A percentile compares a stretch with the other conserved stretches of the same genome.
phyloP scores from a whole-genome alignment of 2,329 filamentous ascomycete genomes.

The Calycina herbarum region DNA sequence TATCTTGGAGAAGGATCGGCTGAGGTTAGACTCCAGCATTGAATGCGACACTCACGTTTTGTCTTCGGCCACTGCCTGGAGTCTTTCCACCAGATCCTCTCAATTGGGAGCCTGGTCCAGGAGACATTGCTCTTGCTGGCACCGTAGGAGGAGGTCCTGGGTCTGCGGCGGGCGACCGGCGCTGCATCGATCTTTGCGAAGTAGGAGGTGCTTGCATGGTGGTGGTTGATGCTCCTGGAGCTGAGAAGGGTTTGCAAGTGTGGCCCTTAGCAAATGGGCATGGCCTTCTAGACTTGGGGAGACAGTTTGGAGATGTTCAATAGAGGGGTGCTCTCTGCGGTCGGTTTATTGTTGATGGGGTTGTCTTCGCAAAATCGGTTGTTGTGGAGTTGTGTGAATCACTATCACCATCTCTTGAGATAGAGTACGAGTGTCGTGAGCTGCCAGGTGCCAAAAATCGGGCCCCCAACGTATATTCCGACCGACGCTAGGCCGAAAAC shows the following conservation, averaged over 20 bases:
- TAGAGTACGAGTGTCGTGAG: not conserved
- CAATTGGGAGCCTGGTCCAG: constrained; percentile 52
- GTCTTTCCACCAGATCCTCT: constrained; percentile 67
- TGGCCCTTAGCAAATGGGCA: not conserved
- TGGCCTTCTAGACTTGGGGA: not conserved
- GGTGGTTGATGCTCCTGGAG: constrained; percentile 5
- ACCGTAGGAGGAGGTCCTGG: constrained; percentile 57
- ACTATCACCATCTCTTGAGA: not conserved
- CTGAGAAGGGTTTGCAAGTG: constrained; percentile 9
- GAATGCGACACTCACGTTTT: constrained; percentile 54
- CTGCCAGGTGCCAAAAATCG: constrained; percentile 1
- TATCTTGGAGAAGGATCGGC: not conserved
- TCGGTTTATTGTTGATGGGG: not conserved
- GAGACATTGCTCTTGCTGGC: constrained; percentile 59
- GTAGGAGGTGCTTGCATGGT: constrained; percentile 53
- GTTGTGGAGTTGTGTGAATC: constrained; percentile 2
- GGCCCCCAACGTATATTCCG: not conserved
- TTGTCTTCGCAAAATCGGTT: not conserved
- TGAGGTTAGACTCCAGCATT: not conserved
- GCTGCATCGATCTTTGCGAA: constrained; percentile 56
- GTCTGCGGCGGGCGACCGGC: constrained; percentile 64
- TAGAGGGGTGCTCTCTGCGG: not conserved
- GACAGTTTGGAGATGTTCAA: not conserved
- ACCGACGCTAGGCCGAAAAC: constrained; percentile 5
- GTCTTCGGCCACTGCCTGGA: constrained; percentile 51